A percentile compares a stretch with the other conserved stretches of the same genome.
These are phyloP conservation scores for Boletus coccyginus DNA, from an alignment of 768 basidiomycete species.

Conservation along the genomic window DNA sequence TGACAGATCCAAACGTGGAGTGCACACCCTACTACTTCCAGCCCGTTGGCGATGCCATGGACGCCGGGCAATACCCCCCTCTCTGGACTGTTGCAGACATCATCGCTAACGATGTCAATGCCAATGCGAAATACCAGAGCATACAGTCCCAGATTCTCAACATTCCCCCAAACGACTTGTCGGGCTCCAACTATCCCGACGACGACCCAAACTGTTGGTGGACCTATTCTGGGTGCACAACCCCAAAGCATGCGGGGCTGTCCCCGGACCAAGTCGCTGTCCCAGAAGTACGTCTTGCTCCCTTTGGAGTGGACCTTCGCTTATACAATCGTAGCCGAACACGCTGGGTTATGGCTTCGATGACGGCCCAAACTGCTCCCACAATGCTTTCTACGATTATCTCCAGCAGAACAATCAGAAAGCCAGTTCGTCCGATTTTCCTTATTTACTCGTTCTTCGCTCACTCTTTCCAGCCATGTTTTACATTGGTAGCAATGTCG, in stretches of 20 bases:
- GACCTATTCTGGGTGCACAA: slow-evolving; percentile 39
- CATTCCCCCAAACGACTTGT: slow-evolving; percentile 42
- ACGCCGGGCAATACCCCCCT: not conserved
- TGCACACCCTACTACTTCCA: not conserved
- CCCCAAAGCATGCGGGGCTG: slow-evolving; percentile 45
- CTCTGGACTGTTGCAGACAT: not conserved
- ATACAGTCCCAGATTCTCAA: slow-evolving; percentile 47
- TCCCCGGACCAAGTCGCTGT: slow-evolving; percentile 41
- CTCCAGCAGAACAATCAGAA: slow-evolving; percentile 51
- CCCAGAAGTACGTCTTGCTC: slow-evolving; percentile 41
- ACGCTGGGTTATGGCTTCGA: slow-evolving; percentile 63
- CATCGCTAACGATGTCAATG: slow-evolving; percentile 36
- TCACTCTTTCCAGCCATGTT: slow-evolving; percentile 47
- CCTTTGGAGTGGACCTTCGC: not conserved
- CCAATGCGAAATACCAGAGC: slow-evolving; percentile 40
- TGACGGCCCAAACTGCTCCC: slow-evolving; percentile 64
- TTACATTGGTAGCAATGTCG: slow-evolving; percentile 59
- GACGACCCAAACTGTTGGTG: slow-evolving; percentile 52
- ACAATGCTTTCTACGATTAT: slow-evolving; percentile 61
- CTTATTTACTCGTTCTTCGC: not conserved
- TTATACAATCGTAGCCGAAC: slow-evolving; percentile 33
- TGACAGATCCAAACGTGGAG: not conserved
- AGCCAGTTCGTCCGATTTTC: slow-evolving; percentile 38
- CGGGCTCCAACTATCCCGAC: slow-evolving; percentile 34
- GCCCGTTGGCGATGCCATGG: not conserved